Evolutionary conservation across 2,329 filamentous ascomycete species (phyloP).

Genomic region (Cladophialophora bantiana): DNA sequence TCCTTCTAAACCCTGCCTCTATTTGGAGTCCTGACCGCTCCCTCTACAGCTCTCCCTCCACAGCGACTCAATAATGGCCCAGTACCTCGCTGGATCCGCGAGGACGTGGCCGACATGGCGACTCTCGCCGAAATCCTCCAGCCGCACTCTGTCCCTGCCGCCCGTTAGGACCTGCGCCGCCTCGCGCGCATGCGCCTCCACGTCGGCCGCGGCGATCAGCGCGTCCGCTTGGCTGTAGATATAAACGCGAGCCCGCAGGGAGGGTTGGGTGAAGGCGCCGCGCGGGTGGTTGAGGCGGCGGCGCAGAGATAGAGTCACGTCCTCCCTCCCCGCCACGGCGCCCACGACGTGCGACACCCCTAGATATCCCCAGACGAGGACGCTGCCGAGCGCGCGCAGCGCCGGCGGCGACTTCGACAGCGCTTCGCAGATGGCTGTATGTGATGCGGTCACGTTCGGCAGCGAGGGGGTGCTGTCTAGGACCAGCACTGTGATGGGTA

Average conservation of each 20-base stretch:
- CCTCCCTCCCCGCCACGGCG: slow-evolving; percentile 33
- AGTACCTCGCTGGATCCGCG: slow-evolving; percentile 58
- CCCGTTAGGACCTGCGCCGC: slow-evolving; percentile 1
- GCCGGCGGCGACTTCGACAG: slow-evolving; percentile 27
- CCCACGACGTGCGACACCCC: slow-evolving; percentile 51
- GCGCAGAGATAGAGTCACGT: slow-evolving; percentile 42
- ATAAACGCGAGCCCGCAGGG: slow-evolving; percentile 51
- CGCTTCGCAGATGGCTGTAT: slow-evolving; percentile 30
- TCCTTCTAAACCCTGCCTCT: too few relatives aligned
- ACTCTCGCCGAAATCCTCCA: slow-evolving; percentile 57
- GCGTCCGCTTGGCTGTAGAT: slow-evolving; percentile 60
- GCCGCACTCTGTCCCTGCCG: slow-evolving; percentile 43
- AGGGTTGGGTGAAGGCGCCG: slow-evolving; percentile 50
- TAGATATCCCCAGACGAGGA: slow-evolving; percentile 48
- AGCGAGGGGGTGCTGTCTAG: slow-evolving; percentile 49
- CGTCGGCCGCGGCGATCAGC: slow-evolving; percentile 56
- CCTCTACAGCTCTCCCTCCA: slow-evolving; percentile 47
- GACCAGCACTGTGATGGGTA: slow-evolving; percentile 58
- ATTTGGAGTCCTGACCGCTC: too few relatives aligned
- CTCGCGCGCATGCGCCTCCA: slow-evolving; percentile 54
- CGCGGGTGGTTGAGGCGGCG: slow-evolving; percentile 45
- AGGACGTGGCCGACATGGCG: slow-evolving; percentile 61
- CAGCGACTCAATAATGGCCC: slow-evolving; percentile 55
- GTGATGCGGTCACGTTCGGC: slow-evolving; percentile 17
- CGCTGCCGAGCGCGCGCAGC: slow-evolving; percentile 17